phyloP scores from a whole-genome alignment of 331 rosid species.

The Rosa hybrid region DNA sequence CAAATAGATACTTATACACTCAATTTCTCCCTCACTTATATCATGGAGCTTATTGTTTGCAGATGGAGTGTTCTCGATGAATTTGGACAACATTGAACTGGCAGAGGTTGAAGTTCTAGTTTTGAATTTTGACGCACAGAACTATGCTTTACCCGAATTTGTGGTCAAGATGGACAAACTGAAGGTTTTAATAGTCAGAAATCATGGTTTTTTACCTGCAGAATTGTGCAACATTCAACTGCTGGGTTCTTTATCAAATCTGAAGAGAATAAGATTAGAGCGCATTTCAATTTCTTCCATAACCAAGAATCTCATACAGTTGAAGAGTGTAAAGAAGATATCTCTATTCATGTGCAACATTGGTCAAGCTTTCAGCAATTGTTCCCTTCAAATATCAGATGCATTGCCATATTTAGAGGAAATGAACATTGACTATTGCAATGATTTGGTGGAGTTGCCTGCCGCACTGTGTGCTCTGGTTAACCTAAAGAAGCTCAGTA shows the following conservation, averaged over 20 bases:
- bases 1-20: background rate
- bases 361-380: constrained; percentile 29
- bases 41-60: constrained; percentile 15
- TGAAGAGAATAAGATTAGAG: constrained; percentile 53
- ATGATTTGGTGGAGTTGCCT: constrained; percentile 49
- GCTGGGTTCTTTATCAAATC: constrained; percentile 23
- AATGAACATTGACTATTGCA: constrained; percentile 56
- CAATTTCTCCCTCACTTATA: background rate
- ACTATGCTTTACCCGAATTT: constrained; percentile 52
- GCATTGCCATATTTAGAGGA: constrained; percentile 54
- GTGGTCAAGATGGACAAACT: constrained; percentile 49
- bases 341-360: constrained; percentile 60
- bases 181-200: constrained; percentile 54
- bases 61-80: constrained; percentile 49
- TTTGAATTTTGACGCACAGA: constrained; percentile 43
- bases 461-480: constrained; percentile 33
- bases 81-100: constrained; percentile 54
- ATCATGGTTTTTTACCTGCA: constrained; percentile 42
- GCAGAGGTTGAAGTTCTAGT: constrained; percentile 51
- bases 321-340: constrained; percentile 28
- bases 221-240: constrained; percentile 37
- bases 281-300: constrained; percentile 42
- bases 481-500: constrained; percentile 46
- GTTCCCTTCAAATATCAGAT: constrained; percentile 32
- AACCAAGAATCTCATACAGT: background rate